Evolutionary conservation across 768 basidiomycete species (phyloP).

Genomic region (Russula dissimulans): DNA sequence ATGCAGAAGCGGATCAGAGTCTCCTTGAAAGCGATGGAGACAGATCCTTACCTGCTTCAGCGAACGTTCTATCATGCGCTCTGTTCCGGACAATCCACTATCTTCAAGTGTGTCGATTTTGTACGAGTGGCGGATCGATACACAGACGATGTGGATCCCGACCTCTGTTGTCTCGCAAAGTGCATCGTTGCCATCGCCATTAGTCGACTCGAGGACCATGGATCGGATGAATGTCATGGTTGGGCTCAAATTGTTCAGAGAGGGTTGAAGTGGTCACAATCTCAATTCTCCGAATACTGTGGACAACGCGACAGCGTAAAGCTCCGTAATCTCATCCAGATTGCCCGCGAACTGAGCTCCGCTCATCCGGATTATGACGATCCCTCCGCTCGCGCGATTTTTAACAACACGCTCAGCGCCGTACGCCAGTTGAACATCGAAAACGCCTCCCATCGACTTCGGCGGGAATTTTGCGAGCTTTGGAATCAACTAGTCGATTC

Average conservation of each 20-base stretch:
- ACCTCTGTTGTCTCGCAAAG: not conserved
- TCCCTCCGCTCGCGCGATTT: not conserved
- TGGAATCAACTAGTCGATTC: not conserved
- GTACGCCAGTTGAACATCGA: not conserved
- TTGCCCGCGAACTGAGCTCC: not conserved
- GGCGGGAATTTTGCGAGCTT: not conserved
- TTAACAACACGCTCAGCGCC: not conserved
- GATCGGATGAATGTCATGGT: not conserved
- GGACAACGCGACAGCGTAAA: not conserved
- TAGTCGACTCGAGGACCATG: not conserved
- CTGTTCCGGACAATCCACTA: not conserved
- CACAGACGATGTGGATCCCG: not conserved
- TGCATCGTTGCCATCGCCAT: constrained; percentile 5
- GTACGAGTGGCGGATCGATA: not conserved
- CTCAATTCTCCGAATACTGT: not conserved
- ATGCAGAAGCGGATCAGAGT: not conserved
- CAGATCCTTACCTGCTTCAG: not conserved
- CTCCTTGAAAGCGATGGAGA: not conserved
- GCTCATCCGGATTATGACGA: not conserved
- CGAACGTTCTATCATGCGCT: constrained; percentile 3
- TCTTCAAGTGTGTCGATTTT: constrained; percentile 3
- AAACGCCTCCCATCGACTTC: not conserved
- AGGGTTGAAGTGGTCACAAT: not conserved
- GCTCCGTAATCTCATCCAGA: not conserved
- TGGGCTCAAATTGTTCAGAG: not conserved